Base-by-base conservation (phyloP, 2,329 filamentous ascomycete species). In the Pseudogymnoascus sp. region DNA sequence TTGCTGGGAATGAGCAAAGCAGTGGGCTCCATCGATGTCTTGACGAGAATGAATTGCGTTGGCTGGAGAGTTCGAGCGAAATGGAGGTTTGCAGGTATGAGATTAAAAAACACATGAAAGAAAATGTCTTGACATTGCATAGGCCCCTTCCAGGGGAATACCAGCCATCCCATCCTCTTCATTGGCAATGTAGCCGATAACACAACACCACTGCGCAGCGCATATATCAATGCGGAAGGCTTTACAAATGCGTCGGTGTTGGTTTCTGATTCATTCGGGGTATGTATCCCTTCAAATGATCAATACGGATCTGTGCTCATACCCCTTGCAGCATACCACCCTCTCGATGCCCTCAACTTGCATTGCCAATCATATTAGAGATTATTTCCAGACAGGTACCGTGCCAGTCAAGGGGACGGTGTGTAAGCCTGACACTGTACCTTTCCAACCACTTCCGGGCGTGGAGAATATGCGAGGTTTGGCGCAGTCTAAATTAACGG, bases 221-320 rank as follows among this genome's bases (percentile, higher is more conserved):
- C 73, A 0, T 61, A 61, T 2, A 66, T 66, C 18, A 74, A 74
- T 47, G 67, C 71, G 1, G 60, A 63, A 3, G 66, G 74, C 0
- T 82, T 81, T 58, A 72, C 73, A 0, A 74, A 73, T 12, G 80
- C 78, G 0, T 73, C 74, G 0, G 70, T 82, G 5, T 67, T 82
- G 25, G 72, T 76, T 11, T 78, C 81, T 65, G 77, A 81, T 47
- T 76, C 77, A 0, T 81, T 78, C 39, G 80, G 80, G 4, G 79
- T 79, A 72, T 70, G 77, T 70, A 8, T 4, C 7, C 14, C 14
- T 8, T 14, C 41, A 14, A 25, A 39, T 12, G 14, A 35, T 30
- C 14, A 11, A n/a, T 18, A 16, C 8, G 6, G 11, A 28, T 5
- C 12, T 25, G 20, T 8, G 25, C 28, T 47, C 22, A 65, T 30